A percentile compares a stretch with the other conserved stretches of the same genome.
These are phyloP conservation scores for Colletotrichum lini DNA, from an alignment of 2,329 filamentous ascomycete species.

Conservation along the genomic window DNA sequence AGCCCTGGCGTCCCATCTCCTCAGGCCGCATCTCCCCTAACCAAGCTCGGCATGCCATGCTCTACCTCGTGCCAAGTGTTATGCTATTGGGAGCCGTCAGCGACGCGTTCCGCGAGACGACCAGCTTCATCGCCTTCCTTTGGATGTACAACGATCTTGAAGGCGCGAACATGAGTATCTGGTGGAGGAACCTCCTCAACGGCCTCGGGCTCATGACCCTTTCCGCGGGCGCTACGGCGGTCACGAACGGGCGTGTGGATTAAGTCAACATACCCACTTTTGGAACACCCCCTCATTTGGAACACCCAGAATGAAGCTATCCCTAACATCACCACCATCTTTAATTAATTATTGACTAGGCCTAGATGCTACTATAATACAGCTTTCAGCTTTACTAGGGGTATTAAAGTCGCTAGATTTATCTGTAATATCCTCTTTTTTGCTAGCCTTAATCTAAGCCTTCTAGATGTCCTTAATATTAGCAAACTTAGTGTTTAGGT, in stretches of 20 bases:
- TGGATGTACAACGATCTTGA: slow-evolving; percentile 60
- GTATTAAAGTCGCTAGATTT: too few relatives aligned
- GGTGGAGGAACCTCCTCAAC: slow-evolving; percentile 12
- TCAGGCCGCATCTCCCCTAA: slow-evolving; percentile 48
- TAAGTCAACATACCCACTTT: too few relatives aligned
- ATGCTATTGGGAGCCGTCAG: slow-evolving; percentile 43
- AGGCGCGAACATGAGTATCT: slow-evolving; percentile 49
- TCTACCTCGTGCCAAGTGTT: slow-evolving; percentile 45
- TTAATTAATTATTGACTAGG: too few relatives aligned
- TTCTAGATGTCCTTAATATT: too few relatives aligned
- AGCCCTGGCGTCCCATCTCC: slow-evolving; percentile 53
- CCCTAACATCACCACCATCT: too few relatives aligned
- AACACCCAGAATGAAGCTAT: too few relatives aligned
- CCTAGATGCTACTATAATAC: too few relatives aligned
- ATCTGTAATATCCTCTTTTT: too few relatives aligned
- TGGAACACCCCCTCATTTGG: too few relatives aligned
- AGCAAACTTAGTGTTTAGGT: too few relatives aligned
- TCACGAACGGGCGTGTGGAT: slow-evolving; percentile 3
- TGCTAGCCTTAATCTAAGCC: too few relatives aligned
- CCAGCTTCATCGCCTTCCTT: slow-evolving; percentile 49
- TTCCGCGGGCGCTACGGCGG: not conserved
- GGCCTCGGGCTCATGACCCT: not conserved
- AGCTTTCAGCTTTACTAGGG: too few relatives aligned
- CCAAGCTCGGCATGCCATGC: slow-evolving; percentile 45
- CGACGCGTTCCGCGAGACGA: slow-evolving; percentile 46